phyloP scores from a whole-genome alignment of 257 asterid species.

The Solanum rostratum region DNA sequence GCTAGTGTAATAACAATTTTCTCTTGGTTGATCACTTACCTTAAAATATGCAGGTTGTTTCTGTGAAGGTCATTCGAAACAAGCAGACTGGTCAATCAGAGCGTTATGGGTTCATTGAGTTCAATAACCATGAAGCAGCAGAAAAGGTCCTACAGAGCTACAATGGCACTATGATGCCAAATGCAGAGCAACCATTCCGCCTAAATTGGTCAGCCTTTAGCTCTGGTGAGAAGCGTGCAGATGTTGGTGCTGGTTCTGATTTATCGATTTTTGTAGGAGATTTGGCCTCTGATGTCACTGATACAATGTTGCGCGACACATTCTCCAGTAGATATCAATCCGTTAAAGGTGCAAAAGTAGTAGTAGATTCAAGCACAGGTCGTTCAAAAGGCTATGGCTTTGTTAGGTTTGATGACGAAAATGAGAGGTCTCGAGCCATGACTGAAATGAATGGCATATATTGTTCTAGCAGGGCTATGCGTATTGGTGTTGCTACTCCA shows the following conservation, averaged over 20 bases:
- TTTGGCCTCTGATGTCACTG: constrained; percentile 81
- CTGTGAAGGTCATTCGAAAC: constrained; percentile 91
- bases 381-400: constrained; percentile 95
- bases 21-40: not conserved
- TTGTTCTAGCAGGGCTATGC: constrained; percentile 93
- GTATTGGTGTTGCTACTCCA: constrained; percentile 89
- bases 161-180: constrained; percentile 68
- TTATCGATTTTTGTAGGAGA: constrained; percentile 96
- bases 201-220: constrained; percentile 96
- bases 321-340: constrained; percentile 79
- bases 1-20: not conserved
- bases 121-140: constrained; percentile 67
- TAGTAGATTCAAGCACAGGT: constrained; percentile 76
- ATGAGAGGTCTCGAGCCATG: constrained; percentile 75
- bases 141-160: constrained; percentile 73
- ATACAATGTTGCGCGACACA: constrained; percentile 64
- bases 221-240: constrained; percentile 72
- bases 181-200: constrained; percentile 75
- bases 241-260: constrained; percentile 45
- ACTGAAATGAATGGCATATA: constrained; percentile 87
- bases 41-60: constrained; percentile 41
- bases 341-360: constrained; percentile 88
- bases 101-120: constrained; percentile 88
- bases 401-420: constrained; percentile 91
- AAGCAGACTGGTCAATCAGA: constrained; percentile 98